phyloP scores from a whole-genome alignment of 2,329 filamentous ascomycete species.

The Sclerotinia subarctica region DNA sequence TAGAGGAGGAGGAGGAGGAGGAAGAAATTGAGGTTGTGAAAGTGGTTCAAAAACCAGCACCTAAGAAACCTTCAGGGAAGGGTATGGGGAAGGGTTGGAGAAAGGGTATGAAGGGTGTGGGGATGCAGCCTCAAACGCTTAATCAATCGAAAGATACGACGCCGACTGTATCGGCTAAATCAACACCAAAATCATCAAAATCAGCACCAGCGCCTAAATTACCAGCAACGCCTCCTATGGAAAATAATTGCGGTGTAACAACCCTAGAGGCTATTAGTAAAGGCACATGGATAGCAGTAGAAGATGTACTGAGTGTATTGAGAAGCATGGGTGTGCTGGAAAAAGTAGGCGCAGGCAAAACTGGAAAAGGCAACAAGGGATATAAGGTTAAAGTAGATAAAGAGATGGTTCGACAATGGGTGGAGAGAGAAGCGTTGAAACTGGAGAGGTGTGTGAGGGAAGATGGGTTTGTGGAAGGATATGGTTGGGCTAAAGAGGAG shows the following conservation, averaged over 20 bases:
- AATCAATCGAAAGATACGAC: background rate
- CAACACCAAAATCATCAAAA: constrained; percentile 1
- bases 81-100: constrained; percentile 20
- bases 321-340: constrained; percentile 74
- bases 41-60: background rate
- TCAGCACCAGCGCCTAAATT: background rate
- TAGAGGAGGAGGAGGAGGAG: constrained; percentile 41
- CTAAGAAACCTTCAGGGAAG: constrained; percentile 14
- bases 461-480: constrained; percentile 69
- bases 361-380: constrained; percentile 42
- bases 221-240: background rate
- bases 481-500: constrained; percentile 47
- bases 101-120: constrained; percentile 19
- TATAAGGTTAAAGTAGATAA: constrained; percentile 52
- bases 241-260: background rate
- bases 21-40: constrained; percentile 44
- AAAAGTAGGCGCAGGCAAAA: constrained; percentile 47
- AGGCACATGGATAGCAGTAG: constrained; percentile 77
- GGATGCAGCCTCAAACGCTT: constrained; percentile 13
- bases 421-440: constrained; percentile 70
- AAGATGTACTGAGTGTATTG: constrained; percentile 77
- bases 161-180: background rate
- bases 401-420: constrained; percentile 55
- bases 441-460: constrained; percentile 67
- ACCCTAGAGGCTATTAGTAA: constrained; percentile 65